A percentile compares a stretch with the other conserved stretches of the same genome.
These are phyloP conservation scores for Phoma sp. DNA, from an alignment of 2,329 filamentous ascomycete genomes.

Conservation along the genomic window DNA sequence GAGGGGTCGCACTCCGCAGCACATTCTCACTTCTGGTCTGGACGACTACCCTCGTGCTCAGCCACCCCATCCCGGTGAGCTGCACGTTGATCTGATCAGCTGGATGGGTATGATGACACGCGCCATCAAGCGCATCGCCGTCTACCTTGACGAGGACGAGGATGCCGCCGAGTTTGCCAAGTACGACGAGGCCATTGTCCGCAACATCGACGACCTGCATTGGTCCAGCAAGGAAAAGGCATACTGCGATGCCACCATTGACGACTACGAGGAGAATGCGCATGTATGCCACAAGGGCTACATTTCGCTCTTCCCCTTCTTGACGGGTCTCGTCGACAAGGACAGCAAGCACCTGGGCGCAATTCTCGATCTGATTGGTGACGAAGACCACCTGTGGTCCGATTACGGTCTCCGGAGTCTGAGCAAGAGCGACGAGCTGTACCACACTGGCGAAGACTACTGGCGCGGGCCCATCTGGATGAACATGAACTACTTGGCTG, in stretches of 20 bases:
- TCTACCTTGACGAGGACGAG: conserved; percentile 75
- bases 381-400: conserved; percentile 90
- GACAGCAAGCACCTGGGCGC: conserved; percentile 77
- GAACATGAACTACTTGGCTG: conserved; percentile 91
- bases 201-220: conserved; percentile 91
- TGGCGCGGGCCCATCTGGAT: conserved; percentile 97
- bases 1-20: conserved; percentile 85
- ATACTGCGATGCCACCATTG: conserved; percentile 94
- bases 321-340: conserved; percentile 78
- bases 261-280: conserved; percentile 89
- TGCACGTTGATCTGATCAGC: conserved; percentile 91
- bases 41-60: conserved; percentile 96
- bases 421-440: conserved; percentile 81
- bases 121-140: conserved; percentile 81
- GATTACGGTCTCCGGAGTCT: conserved; percentile 87
- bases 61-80: conserved; percentile 92
- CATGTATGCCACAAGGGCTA: conserved; percentile 98
- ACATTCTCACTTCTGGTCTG: conserved; percentile 90
- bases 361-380: conserved; percentile 77
- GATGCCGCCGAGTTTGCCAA: conserved; percentile 76
- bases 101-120: conserved; percentile 98
- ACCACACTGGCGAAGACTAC: conserved; percentile 94
- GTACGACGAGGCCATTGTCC: conserved; percentile 77
- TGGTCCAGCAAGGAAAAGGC: conserved; percentile 83
- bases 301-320: conserved; percentile 89